Evolutionary conservation across 306 rosid genomes (phyloP), one percentile per base, ranked within the genome.

Genomic region (Mimosa bimucronata): DNA sequence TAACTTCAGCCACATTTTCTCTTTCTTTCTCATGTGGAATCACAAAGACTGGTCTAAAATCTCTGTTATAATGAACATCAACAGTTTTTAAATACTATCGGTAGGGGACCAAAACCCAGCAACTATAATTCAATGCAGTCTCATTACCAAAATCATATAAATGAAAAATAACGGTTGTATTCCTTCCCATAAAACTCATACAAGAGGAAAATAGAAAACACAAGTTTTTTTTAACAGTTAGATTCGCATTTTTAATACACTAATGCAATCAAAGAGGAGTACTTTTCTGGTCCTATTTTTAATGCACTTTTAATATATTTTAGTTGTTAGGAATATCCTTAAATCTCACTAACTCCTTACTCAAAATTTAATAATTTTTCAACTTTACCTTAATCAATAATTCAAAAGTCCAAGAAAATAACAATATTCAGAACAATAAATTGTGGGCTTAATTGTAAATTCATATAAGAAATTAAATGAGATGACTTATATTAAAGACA

Each of bases 11-110:
- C 40, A 92, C 92, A 79, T 90, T 83, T 82, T 91, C 97, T 84
- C 98, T 86, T 80, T 91, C 97, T 69, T 83, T 94, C 84, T 92
- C 98, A 75, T 91, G 98, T 31, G 98, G 97, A 85, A 94, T 92
- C 41, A 94, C 98, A 81, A 92, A 94, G 83, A 91, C 81, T 66
- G 98, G 98, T 80, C 80, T 91, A 42, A 86, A 19, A 31, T 85
- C 97, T 86, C 98, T 92, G 88, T 80, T 52, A 31, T 11, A 41
- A 74, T 66, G 46, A 60, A 74, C 46, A n/a, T 1, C 10, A 41
- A 23, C 6, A 23, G n/a, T 52, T 69, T 34, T 45, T n/a, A 67
- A 37, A 37, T 34, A 9, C 9, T 8, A 19, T 66, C 71, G 30
- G 15, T 18, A 28, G 34, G 34, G 16, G 66, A 60, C 66, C 66